Base-by-base conservation (phyloP, 2,329 filamentous ascomycete species). In the Niveomyces coronatus region DNA sequence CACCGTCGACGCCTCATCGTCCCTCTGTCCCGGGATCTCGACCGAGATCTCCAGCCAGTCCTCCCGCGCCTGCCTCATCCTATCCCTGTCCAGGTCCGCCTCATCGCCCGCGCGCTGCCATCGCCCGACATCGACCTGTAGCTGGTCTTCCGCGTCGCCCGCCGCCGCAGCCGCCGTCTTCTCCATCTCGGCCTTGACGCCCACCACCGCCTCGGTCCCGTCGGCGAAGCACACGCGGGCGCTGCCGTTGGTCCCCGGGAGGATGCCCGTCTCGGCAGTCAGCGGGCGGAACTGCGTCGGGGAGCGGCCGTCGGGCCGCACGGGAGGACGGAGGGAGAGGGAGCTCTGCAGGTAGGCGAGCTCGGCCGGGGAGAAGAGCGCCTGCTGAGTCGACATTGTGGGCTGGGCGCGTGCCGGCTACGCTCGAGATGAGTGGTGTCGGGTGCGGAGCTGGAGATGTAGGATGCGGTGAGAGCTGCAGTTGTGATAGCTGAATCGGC, bases 151-250 rank as follows among this genome's bases (percentile, higher is more conserved):
- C 29, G 44, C 48, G 27, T 48, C 47, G 14, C 49, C 49, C 47
- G 14, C 49, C 45, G 24, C 44, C 31, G 41, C 49, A 44, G 35
- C 43, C 11, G 42, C 48, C 32, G 81, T 86, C 65, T 75, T 80
- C 59, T 94, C 87, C 4, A 96, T 85, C 63, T 96, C 89, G 1
- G 85, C 87, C 64, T 96, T 98, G 44, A 95, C 81, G 31, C 91
- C 91, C 5, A 95, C 91, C 44, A 98, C 82, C 6, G 91, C 91
- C 61, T 98, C 91, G 2, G 87, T 94, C 35, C 91, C 91, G 58
- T 98, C 91, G 4, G 87, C 79, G 56, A 96, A 93, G 48, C 89
- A 94, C 32, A 98, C 82, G 23, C 93, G 78, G 43, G 91, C 89
- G 60, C 85, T 93, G 44, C 91, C 91, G 54, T 96, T 94, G 13